Evolutionary conservation across 495 filamentous ascomycete genomes (phyloP).

Genomic region (Tetracladium marchalianum): DNA sequence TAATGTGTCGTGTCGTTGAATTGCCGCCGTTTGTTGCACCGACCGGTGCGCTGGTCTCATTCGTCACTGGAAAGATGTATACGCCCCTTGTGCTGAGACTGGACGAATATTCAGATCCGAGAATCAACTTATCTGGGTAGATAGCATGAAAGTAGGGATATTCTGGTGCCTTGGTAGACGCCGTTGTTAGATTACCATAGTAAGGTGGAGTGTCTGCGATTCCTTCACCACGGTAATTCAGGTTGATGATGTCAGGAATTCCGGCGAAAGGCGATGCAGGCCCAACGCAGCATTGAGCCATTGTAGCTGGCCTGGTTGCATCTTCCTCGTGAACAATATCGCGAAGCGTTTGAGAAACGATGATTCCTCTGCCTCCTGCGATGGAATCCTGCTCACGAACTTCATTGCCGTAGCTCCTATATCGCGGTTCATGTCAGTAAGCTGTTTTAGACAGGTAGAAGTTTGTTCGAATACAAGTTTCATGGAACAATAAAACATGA

Average conservation of each 20-base stretch:
- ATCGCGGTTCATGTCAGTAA: too few species aligned
- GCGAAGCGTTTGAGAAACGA: conserved; percentile 22
- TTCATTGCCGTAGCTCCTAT: conserved; percentile 40
- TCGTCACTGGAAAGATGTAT: conserved; percentile 38
- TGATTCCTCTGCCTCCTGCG: conserved; percentile 21
- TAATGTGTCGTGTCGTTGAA: conserved; percentile 21
- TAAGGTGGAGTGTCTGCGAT: conserved; percentile 23
- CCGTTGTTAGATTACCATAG: conserved; percentile 9
- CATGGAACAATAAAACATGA: too few species aligned
- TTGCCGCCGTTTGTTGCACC: conserved; percentile 20
- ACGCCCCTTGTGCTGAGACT: conserved; percentile 34
- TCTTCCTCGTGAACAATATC: conserved; percentile 31
- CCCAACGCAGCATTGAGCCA: conserved; percentile 29
- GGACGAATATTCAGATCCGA: conserved; percentile 31
- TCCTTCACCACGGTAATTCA: conserved; percentile 44
- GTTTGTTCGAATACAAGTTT: too few species aligned
- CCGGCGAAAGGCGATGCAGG: conserved; percentile 22
- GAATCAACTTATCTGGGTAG: conserved; percentile 36
- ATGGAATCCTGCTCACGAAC: conserved; percentile 28
- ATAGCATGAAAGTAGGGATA: conserved; percentile 27
- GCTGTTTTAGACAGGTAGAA: too few species aligned
- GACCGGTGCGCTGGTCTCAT: conserved; percentile 21
- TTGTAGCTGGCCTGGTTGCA: conserved; percentile 27
- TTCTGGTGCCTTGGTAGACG: too few species aligned
- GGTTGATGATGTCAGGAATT: conserved; percentile 30